These are phyloP conservation scores for Penicillium samsonianum DNA, from an alignment of 495 filamentous ascomycete genomes.

Conservation along the genomic window DNA sequence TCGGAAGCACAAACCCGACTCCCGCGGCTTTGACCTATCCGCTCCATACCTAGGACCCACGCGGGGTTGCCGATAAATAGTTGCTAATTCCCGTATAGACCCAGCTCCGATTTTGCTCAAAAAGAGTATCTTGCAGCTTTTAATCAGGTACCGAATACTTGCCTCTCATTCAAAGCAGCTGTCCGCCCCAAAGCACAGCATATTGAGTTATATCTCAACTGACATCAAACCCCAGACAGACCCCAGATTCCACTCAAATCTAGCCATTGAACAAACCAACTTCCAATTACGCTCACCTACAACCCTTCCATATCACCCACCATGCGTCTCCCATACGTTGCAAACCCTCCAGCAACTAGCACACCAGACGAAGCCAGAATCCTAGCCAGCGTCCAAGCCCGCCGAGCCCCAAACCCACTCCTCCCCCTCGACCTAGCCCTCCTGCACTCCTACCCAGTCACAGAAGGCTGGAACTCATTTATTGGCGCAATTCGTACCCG, in stretches of 20 bases:
- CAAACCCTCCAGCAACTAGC: slow-evolving; percentile 54
- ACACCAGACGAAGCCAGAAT: slow-evolving; percentile 54
- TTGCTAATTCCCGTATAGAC: background rate
- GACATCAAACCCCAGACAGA: background rate
- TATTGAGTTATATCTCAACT: background rate
- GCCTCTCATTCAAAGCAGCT: background rate
- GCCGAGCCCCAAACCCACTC: slow-evolving; percentile 63
- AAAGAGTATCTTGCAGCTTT: background rate
- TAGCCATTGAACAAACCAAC: background rate
- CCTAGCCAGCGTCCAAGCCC: slow-evolving; percentile 59
- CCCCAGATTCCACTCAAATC: background rate
- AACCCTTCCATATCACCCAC: slow-evolving; percentile 15
- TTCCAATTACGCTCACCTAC: background rate
- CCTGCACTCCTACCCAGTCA: slow-evolving; percentile 69
- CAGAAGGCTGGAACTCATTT: slow-evolving; percentile 82
- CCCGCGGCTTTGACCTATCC: slow-evolving; percentile 20
- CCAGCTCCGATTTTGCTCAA: no score
- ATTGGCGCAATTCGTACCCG: slow-evolving; percentile 70
- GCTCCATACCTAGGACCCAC: slow-evolving; percentile 18
- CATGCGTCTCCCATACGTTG: slow-evolving; percentile 74
- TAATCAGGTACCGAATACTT: background rate
- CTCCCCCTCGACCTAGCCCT: slow-evolving; percentile 72
- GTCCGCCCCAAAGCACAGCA: background rate
- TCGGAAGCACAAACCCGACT: slow-evolving; percentile 15
- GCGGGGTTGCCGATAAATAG: slow-evolving; percentile 23